These are phyloP conservation scores for Aspergillus spinulosporus DNA, from an alignment of 2,329 filamentous ascomycete species.

Conservation along the genomic window DNA sequence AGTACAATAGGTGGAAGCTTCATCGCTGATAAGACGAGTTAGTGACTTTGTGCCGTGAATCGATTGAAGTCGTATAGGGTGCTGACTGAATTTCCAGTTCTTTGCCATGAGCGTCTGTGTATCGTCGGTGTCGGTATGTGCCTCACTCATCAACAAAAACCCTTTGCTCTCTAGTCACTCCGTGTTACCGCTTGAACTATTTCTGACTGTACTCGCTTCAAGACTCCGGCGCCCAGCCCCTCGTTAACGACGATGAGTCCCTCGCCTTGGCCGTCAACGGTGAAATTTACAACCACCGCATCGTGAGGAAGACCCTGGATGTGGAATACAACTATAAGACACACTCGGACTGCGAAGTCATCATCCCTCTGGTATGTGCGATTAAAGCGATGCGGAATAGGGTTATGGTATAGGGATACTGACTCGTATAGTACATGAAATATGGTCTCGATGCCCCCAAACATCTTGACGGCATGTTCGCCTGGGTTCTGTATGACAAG, in stretches of 20 bases:
- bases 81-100: slow-evolving; percentile 58
- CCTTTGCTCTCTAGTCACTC: not conserved
- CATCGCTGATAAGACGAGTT: slow-evolving; percentile 88
- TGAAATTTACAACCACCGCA: slow-evolving; percentile 99
- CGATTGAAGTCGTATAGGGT: not conserved
- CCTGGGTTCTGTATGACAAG: slow-evolving; percentile 97
- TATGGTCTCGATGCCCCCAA: slow-evolving; percentile 90
- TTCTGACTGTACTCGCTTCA: slow-evolving; percentile 21
- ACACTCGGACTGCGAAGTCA: slow-evolving; percentile 96
- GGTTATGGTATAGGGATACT: slow-evolving; percentile 18
- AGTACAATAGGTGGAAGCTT: slow-evolving; percentile 73
- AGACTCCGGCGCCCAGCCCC: slow-evolving; percentile 94
- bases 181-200: not conserved
- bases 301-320: slow-evolving; percentile 84
- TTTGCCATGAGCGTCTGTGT: slow-evolving; percentile 95
- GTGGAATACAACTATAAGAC: slow-evolving; percentile 95
- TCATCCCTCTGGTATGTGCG: slow-evolving; percentile 82
- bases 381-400: not conserved
- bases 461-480: slow-evolving; percentile 98
- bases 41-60: slow-evolving; percentile 30
- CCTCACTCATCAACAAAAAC: not conserved
- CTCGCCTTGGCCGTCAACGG: slow-evolving; percentile 96
- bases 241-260: slow-evolving; percentile 85
- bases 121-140: slow-evolving; percentile 90
- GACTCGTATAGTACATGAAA: slow-evolving; percentile 72